phyloP scores from a whole-genome alignment of 2,329 filamentous ascomycete species.

The Phyllosticta citribraziliensis region DNA sequence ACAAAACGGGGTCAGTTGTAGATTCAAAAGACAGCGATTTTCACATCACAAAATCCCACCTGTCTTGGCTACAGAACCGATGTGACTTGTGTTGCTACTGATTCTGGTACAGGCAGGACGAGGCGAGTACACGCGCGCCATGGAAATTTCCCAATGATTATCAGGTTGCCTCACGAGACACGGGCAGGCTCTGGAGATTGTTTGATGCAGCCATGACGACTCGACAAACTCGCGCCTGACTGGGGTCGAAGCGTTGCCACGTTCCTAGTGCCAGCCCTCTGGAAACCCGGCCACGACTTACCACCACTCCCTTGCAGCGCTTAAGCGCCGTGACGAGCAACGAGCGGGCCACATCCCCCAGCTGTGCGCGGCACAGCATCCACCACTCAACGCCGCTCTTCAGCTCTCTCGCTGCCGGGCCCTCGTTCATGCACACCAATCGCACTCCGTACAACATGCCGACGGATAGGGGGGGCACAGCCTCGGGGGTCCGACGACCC shows the following conservation, averaged over 20 bases:
- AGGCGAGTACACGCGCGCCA: not conserved
- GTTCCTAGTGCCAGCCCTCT: not conserved
- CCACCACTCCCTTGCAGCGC: not conserved
- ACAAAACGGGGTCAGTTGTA: not conserved
- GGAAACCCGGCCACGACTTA: not conserved
- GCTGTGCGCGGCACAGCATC: not conserved
- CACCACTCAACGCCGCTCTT: not conserved
- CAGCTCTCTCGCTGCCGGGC: not conserved
- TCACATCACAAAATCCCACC: not conserved
- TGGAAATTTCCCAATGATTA: not conserved
- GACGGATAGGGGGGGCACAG: not conserved
- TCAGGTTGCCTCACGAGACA: not conserved
- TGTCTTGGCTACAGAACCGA: not conserved
- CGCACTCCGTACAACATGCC: not conserved
- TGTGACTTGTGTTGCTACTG: not conserved
- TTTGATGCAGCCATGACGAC: not conserved
- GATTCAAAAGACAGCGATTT: not conserved
- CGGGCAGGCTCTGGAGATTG: not conserved
- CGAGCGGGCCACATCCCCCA: not conserved
- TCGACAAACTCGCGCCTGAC: not conserved
- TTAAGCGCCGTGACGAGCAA: not conserved
- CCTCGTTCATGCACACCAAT: not conserved
- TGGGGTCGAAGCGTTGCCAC: not conserved
- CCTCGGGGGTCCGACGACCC: not conserved
- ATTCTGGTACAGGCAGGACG: not conserved